phyloP scores from a whole-genome alignment of 2,329 filamentous ascomycete species.

The Beauveria caledonica region DNA sequence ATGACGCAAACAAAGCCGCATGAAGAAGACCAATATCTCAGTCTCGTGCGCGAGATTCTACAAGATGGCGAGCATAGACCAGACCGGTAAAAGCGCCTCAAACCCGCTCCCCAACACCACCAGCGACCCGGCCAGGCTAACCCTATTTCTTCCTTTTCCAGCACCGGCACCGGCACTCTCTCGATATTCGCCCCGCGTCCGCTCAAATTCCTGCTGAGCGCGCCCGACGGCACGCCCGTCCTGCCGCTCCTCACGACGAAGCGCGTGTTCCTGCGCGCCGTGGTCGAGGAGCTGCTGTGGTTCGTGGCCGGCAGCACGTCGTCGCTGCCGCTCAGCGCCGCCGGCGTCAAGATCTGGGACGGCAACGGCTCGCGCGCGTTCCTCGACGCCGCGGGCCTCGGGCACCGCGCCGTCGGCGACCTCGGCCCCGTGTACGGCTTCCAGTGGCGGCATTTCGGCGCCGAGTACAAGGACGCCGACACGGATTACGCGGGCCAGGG shows the following conservation, averaged over 20 bases:
- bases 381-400: conserved; percentile 76
- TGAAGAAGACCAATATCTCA: conserved; percentile 91
- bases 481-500: conserved; percentile 82
- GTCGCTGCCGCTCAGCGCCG: conserved; percentile 63
- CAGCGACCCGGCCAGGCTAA: background rate
- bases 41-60: conserved; percentile 80
- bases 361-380: conserved; percentile 88
- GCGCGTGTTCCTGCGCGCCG: conserved; percentile 84
- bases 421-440: conserved; percentile 96
- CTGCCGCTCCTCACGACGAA: conserved; percentile 95
- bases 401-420: conserved; percentile 77
- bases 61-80: conserved; percentile 77
- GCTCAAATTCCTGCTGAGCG: conserved; percentile 75
- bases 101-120: background rate
- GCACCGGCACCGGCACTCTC: conserved; percentile 87
- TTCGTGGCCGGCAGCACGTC: conserved; percentile 83
- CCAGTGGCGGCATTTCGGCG: conserved; percentile 97
- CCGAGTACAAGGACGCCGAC: conserved; percentile 70
- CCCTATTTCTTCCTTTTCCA: conserved; percentile 29
- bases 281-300: conserved; percentile 91
- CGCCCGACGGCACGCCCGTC: conserved; percentile 48
- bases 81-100: conserved; percentile 52
- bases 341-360: conserved; percentile 95
- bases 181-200: conserved; percentile 82
- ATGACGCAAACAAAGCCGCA: conserved; percentile 35